Evolutionary conservation across 2,329 filamentous ascomycete genomes (phyloP).

Genomic region (Claviceps africana): DNA sequence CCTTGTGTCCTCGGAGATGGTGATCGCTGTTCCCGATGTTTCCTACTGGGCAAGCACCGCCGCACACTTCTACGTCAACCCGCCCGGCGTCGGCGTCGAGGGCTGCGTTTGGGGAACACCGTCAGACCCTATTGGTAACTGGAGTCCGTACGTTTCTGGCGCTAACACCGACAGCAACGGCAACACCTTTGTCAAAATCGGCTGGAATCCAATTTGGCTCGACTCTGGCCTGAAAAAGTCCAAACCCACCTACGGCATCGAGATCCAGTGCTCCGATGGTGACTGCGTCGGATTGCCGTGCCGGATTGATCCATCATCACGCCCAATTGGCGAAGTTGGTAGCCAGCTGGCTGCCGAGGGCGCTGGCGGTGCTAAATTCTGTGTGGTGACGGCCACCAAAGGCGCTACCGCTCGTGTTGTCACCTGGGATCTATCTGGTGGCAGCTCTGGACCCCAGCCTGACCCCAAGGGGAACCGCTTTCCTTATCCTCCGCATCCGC

Average conservation of each 20-base stretch:
- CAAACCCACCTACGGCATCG: slow-evolving; percentile 52
- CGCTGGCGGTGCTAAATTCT: slow-evolving; percentile 57
- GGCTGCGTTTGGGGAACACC: slow-evolving; percentile 61
- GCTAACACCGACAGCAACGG: slow-evolving; percentile 54
- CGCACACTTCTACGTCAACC: slow-evolving; percentile 70
- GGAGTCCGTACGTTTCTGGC: slow-evolving; percentile 63
- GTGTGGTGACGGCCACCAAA: slow-evolving; percentile 59
- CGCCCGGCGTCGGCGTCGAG: slow-evolving; percentile 48
- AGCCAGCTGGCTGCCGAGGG: slow-evolving; percentile 41
- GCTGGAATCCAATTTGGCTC: slow-evolving; percentile 64
- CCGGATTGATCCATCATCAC: slow-evolving; percentile 48
- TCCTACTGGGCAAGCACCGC: slow-evolving; percentile 60
- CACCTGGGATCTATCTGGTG: slow-evolving; percentile 36
- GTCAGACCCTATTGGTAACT: slow-evolving; percentile 54
- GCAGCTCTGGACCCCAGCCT: slow-evolving; percentile 14
- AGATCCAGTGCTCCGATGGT: slow-evolving; percentile 52
- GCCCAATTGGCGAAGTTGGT: slow-evolving; percentile 39
- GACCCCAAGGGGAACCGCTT: slow-evolving; percentile 4
- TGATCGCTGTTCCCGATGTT: slow-evolving; percentile 54
- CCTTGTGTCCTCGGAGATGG: slow-evolving; percentile 40
- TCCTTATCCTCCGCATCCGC: slow-evolving; percentile 4
- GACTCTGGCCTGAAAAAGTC: slow-evolving; percentile 37
- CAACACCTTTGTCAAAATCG: slow-evolving; percentile 60
- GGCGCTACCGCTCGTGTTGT: slow-evolving; percentile 55
- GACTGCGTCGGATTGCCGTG: slow-evolving; percentile 64